Percentiles rank a stretch among this genome's conserved stretches.
Evolutionary conservation across 129 eudicot species (phyloP).

Genomic region (Escallonia herrerae): DNA sequence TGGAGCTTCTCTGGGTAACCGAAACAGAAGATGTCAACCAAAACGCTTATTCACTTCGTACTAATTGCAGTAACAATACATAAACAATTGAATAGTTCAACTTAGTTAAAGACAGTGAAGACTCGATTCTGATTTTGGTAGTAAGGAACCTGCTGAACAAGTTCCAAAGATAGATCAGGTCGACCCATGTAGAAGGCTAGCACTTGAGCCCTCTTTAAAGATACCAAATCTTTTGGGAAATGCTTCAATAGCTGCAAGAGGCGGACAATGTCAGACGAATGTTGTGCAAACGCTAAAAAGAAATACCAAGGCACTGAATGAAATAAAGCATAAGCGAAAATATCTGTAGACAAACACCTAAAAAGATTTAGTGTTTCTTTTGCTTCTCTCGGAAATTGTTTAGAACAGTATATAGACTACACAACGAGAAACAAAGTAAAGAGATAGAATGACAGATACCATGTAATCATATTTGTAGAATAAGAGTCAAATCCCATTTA

Average conservation of each 20-base stretch:
- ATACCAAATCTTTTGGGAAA: constrained; percentile 75
- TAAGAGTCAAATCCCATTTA: no score
- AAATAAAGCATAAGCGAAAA: not conserved
- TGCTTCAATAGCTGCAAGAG: constrained; percentile 53
- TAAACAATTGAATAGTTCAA: no score
- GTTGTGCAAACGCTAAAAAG: not conserved
- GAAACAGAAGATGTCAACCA: not conserved
- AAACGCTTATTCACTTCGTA: not conserved
- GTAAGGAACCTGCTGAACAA: constrained; percentile 57
- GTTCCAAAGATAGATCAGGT: constrained; percentile 71
- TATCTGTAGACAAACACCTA: no score
- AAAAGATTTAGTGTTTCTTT: no score
- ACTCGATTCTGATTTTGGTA: not conserved
- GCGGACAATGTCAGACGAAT: not conserved
- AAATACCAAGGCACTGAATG: not conserved
- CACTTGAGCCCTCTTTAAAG: constrained; percentile 84
- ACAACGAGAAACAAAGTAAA: no score
- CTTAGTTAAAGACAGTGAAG: no score
- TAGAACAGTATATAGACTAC: no score
- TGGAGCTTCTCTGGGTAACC: not conserved
- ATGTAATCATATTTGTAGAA: no score
- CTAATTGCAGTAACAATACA: no score
- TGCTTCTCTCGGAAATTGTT: no score
- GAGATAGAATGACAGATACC: no score
- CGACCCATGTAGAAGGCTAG: constrained; percentile 88